phyloP scores from a whole-genome alignment of 176 grass and related monocot genomes.

The Cenchrus americanus region DNA sequence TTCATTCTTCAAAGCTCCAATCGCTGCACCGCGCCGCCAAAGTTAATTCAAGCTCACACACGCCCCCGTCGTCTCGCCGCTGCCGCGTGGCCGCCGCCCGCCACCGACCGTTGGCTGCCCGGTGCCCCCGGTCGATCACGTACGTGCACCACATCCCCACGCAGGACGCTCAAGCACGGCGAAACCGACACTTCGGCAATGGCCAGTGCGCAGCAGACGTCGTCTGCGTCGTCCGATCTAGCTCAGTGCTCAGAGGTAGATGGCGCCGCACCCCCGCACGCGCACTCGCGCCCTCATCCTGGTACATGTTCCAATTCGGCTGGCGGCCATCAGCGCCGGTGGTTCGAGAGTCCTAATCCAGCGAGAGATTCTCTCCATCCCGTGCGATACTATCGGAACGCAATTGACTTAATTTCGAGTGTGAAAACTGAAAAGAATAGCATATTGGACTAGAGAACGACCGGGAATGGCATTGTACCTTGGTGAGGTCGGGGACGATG shows the following conservation, averaged over 20 bases:
- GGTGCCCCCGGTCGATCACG: not conserved
- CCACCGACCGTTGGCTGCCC: not conserved
- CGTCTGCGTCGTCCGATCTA: not conserved
- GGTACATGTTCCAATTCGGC: not conserved
- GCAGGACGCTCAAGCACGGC: not conserved
- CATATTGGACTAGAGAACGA: not conserved
- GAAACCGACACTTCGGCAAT: not conserved
- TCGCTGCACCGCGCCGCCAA: not conserved
- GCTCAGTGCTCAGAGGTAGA: not conserved
- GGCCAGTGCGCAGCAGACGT: not conserved
- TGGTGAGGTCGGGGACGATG: conserved; percentile 68
- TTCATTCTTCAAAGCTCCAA: not conserved
- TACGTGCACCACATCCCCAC: not conserved
- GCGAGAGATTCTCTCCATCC: not conserved
- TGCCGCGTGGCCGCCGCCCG: not conserved
- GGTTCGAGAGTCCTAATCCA: not conserved
- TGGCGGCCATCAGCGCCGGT: not conserved
- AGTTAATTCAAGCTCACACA: not conserved
- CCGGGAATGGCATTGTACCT: conserved; percentile 34
- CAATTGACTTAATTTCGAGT: not conserved
- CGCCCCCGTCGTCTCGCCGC: not conserved
- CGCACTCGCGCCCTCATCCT: not conserved
- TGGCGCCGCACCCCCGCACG: too few species aligned
- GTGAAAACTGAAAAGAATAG: not conserved
- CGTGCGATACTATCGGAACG: not conserved